A percentile compares a stretch with the other conserved stretches of the same genome.
These are phyloP conservation scores for Naganishia kalamii DNA, from an alignment of 768 basidiomycete species.

Conservation along the genomic window DNA sequence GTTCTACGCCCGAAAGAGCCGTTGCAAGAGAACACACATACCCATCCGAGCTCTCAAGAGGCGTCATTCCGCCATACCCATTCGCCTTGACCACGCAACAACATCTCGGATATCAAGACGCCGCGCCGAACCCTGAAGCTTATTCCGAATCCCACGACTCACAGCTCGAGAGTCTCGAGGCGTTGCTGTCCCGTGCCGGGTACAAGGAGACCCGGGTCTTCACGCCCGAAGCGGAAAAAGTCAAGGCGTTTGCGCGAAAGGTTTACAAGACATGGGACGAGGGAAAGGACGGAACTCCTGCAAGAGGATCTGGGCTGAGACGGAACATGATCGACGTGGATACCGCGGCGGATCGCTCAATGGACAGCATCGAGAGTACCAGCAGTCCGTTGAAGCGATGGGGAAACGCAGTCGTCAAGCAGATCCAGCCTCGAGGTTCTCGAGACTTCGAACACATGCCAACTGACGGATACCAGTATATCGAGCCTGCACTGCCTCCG, in stretches of 20 bases:
- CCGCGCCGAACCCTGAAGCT: background rate
- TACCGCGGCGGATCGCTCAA: background rate
- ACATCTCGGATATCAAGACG: background rate
- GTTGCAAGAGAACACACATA: background rate
- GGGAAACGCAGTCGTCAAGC: slow-evolving; percentile 5
- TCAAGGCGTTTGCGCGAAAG: slow-evolving; percentile 5
- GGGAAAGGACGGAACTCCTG: background rate
- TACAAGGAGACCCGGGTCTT: slow-evolving; percentile 88
- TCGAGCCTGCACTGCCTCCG: slow-evolving; percentile 5
- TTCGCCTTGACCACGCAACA: background rate
- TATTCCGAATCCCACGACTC: slow-evolving; percentile 4
- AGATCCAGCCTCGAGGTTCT: background rate
- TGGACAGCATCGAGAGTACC: background rate
- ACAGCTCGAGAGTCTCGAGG: slow-evolving; percentile 54
- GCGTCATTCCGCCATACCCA: slow-evolving; percentile 1
- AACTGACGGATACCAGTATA: background rate
- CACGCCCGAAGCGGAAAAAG: slow-evolving; percentile 67
- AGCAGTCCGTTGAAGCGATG: slow-evolving; percentile 14
- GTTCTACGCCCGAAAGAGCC: background rate
- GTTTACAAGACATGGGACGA: slow-evolving; percentile 11
- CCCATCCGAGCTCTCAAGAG: slow-evolving; percentile 2
- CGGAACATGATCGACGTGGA: background rate
- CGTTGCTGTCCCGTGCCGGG: slow-evolving; percentile 76
- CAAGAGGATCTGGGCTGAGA: background rate
- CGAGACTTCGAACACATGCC: background rate